Base-by-base conservation (phyloP, 345 rosid genomes). In the Pseudoturritis turrita region DNA sequence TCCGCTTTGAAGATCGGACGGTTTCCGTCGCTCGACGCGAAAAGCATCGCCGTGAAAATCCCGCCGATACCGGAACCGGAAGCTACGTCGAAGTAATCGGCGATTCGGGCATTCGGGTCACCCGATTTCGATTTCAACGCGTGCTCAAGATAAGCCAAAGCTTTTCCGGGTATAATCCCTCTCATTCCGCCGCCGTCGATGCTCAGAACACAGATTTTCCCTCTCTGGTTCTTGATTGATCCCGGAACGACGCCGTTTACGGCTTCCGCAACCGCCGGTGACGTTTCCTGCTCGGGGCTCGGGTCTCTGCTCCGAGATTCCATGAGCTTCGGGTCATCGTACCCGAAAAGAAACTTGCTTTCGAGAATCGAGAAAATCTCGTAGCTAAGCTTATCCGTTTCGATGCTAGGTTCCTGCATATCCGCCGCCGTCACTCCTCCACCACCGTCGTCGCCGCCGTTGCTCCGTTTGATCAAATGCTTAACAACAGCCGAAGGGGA, bases 291-390 rank as follows among this genome's bases (percentile, higher is more conserved):
- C 21, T 85, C 90, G 0, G 81, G 74, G 19, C 75, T 79, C 52
- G 82, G 21, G 44, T 84, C 87, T 62, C 87, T 72, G 75, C 83
- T 89, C 43, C 78, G 83, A 28, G 98, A 92, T 25, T 84, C 77
- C 92, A 88, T 86, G 28, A 88, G 95, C 84, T 91, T 89, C 36
- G 83, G 87, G 68, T 89, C 94, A 7, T 84, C 95, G 73, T 94
- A 94, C 40, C 96, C 98, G 59, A 91, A 94, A 39, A 94, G 87
- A 40, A 90, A 91, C 62, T 94, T 94, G 72, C 92, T 90, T 44
- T 94, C 98, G 23, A 94, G 89, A 44, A 94, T 89, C 2, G 98
- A 94, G 77, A 94, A 94, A 68, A 94, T 90, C 78, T 94, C 98
- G 76, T 94, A 94, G 76, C 98, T 94, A 66, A 94, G 88, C 73